Percentiles rank a stretch among this genome's conserved stretches.
These are phyloP conservation scores for Suillus paluster DNA, from an alignment of 768 basidiomycete genomes.

Conservation along the genomic window DNA sequence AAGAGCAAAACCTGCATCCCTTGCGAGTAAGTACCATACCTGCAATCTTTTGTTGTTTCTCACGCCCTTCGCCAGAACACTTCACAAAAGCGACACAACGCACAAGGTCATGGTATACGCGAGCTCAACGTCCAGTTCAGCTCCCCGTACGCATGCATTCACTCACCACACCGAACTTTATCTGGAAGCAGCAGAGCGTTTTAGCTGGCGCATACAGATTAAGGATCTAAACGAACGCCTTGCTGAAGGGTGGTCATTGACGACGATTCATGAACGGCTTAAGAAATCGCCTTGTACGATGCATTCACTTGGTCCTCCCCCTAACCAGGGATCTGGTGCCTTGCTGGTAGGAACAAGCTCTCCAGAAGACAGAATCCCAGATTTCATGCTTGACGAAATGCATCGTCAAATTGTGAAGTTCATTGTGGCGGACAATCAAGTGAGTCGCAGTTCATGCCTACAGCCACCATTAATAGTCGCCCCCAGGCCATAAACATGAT, in stretches of 20 bases:
- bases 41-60: neutral
- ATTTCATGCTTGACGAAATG: too few relatives aligned
- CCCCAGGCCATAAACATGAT: constrained; percentile 15
- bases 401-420: too few relatives aligned
- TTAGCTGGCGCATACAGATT: neutral
- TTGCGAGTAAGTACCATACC: neutral
- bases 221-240: neutral
- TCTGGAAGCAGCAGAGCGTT: neutral
- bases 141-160: neutral
- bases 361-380: too few relatives aligned
- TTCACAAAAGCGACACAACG: neutral
- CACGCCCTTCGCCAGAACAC: neutral
- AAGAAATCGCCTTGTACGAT: neutral
- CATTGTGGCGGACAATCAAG: too few relatives aligned
- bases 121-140: neutral
- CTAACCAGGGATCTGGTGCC: neutral
- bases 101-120: neutral
- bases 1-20: neutral
- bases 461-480: neutral
- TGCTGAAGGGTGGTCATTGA: neutral
- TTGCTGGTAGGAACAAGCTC: neutral
- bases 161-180: neutral
- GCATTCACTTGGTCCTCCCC: neutral
- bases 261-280: neutral
- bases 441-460: neutral